phyloP scores from a whole-genome alignment of 2,329 filamentous ascomycete genomes.

The Claviceps sorghi region DNA sequence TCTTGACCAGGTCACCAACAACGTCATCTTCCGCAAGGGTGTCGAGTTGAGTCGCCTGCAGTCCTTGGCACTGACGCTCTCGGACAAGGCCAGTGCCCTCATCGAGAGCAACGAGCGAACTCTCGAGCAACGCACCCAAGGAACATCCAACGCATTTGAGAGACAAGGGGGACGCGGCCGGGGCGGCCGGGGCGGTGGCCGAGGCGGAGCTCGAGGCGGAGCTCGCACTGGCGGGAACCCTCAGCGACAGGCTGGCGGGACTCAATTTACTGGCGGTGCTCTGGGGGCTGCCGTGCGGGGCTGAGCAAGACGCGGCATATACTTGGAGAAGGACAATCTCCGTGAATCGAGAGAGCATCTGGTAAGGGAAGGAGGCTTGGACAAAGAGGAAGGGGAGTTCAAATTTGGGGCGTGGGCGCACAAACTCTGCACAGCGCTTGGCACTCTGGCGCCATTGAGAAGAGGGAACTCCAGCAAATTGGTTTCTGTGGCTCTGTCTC shows the following conservation, averaged over 20 bases:
- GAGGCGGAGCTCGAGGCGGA: constrained; percentile 47
- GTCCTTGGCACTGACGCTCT: constrained; percentile 82
- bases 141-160: constrained; percentile 90
- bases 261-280: constrained; percentile 70
- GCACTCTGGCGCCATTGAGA: background rate
- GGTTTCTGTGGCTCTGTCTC: background rate
- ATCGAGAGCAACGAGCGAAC: constrained; percentile 97
- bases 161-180: constrained; percentile 69
- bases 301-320: constrained; percentile 18
- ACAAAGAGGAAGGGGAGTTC: background rate
- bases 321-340: background rate
- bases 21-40: constrained; percentile 98
- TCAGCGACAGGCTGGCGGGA: constrained; percentile 55
- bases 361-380: too few relatives aligned
- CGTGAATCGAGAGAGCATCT: background rate
- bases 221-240: constrained; percentile 41
- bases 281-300: constrained; percentile 54
- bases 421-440: constrained; percentile 1
- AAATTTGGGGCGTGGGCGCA: constrained; percentile 4
- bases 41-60: constrained; percentile 94
- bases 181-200: constrained; percentile 49
- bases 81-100: constrained; percentile 88
- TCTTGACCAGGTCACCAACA: constrained; percentile 92
- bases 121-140: constrained; percentile 90
- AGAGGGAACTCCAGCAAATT: background rate